A percentile compares a stretch with the other conserved stretches of the same genome.
Evolutionary conservation across 305 asterid species (phyloP).

Genomic region (Fraxinus angustifolia): DNA sequence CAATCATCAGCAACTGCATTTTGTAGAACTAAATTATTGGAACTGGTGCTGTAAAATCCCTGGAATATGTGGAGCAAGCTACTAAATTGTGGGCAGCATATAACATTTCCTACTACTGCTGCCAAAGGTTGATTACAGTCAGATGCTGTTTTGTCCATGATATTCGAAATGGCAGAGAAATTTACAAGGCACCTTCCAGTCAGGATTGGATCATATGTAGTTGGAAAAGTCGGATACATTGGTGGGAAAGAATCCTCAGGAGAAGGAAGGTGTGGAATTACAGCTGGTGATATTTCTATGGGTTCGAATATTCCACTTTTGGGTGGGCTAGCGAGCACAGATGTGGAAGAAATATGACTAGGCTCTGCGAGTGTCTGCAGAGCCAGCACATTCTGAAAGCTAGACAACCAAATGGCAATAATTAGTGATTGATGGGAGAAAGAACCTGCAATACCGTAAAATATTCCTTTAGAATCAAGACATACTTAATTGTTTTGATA

Average conservation of each 20-base stretch:
- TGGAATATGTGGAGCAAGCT: slow-evolving; percentile 95
- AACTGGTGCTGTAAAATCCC: slow-evolving; percentile 64
- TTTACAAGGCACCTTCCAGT: slow-evolving; percentile 94
- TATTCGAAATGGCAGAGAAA: slow-evolving; percentile 73
- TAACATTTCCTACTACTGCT: slow-evolving; percentile 71
- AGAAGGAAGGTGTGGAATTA: slow-evolving; percentile 66
- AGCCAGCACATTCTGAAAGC: slow-evolving; percentile 51
- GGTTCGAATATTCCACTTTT: slow-evolving; percentile 66
- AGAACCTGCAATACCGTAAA: slow-evolving; percentile 52
- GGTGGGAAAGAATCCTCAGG: slow-evolving; percentile 76
- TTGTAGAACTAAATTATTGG: slow-evolving; percentile 66
- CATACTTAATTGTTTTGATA: not conserved
- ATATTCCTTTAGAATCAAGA: slow-evolving; percentile 7
- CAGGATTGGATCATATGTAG: slow-evolving; percentile 75
- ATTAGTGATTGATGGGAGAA: slow-evolving; percentile 51
- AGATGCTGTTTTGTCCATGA: slow-evolving; percentile 79
- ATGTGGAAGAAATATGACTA: slow-evolving; percentile 40
- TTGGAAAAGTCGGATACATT: slow-evolving; percentile 82
- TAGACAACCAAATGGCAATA: slow-evolving; percentile 60
- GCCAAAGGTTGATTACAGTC: slow-evolving; percentile 83
- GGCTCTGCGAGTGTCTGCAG: slow-evolving; percentile 33
- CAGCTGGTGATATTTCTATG: slow-evolving; percentile 81
- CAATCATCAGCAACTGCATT: slow-evolving; percentile 83
- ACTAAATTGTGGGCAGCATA: slow-evolving; percentile 92
- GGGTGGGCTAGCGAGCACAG: slow-evolving; percentile 64